phyloP scores from a whole-genome alignment of 176 grass and related monocot genomes.

The Triticum aestivum region IWGSC_CS_RefSeq_v2.1 NC_057801.1:418904428-418904927 shows the following conservation, averaged over 20 bases:
- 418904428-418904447: not conserved
- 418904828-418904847: not conserved
- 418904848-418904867: not conserved
- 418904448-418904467: not conserved
- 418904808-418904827: not conserved
- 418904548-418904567: not conserved
- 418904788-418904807: no score
- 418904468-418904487: conserved; percentile 45
- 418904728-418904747: not conserved
- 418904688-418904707: not conserved
- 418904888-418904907: not conserved
- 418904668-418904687: not conserved
- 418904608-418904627: not conserved
- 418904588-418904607: not conserved
- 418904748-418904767: no score
- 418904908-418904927: not conserved
- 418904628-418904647: not conserved
- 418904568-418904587: not conserved
- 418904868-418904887: not conserved
- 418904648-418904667: not conserved
- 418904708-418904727: not conserved
- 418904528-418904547: conserved; percentile 24
- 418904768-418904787: no score
- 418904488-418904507: conserved; percentile 45
- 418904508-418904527: conserved; percentile 57